phyloP scores from a whole-genome alignment of 192 early-diverging fungal species.

The Thamnidium elegans region DNA sequence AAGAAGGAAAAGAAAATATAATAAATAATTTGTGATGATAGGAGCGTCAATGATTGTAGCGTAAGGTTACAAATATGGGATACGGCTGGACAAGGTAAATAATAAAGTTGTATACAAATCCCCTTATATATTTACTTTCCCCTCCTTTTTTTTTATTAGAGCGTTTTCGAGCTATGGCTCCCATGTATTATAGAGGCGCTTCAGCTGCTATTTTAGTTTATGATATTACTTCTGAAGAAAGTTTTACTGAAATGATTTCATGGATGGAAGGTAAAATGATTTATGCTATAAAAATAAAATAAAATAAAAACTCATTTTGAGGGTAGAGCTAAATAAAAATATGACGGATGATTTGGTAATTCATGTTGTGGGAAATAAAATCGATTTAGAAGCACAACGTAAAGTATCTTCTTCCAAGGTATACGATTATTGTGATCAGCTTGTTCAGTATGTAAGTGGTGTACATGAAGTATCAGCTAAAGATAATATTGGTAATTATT shows the following conservation, averaged over 20 bases:
- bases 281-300: not conserved
- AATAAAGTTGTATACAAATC: no score
- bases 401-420: conserved; percentile 52
- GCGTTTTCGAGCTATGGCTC: conserved; percentile 68
- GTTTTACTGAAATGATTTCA: conserved; percentile 59
- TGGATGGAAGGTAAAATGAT: conserved; percentile 50
- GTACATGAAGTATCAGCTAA: conserved; percentile 70
- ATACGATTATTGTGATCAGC: conserved; percentile 51
- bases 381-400: conserved; percentile 58
- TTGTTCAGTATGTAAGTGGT: conserved; percentile 51
- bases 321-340: conserved; percentile 54
- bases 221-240: conserved; percentile 66
- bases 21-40: conserved; percentile 18
- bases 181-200: conserved; percentile 71
- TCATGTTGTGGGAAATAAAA: conserved; percentile 67
- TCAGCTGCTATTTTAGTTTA: conserved; percentile 68
- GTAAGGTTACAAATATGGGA: conserved; percentile 83
- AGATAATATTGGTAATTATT: conserved; percentile 54
- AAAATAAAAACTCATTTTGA: not conserved
- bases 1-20: not conserved
- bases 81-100: conserved; percentile 72
- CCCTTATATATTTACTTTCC: no score
- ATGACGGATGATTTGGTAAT: conserved; percentile 63
- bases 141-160: conserved; percentile 24
- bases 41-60: conserved; percentile 63